Evolutionary conservation across 306 rosid genomes (phyloP), one percentile per base, ranked within the genome.

Genomic region (Erythrophleum fordii): DNA sequence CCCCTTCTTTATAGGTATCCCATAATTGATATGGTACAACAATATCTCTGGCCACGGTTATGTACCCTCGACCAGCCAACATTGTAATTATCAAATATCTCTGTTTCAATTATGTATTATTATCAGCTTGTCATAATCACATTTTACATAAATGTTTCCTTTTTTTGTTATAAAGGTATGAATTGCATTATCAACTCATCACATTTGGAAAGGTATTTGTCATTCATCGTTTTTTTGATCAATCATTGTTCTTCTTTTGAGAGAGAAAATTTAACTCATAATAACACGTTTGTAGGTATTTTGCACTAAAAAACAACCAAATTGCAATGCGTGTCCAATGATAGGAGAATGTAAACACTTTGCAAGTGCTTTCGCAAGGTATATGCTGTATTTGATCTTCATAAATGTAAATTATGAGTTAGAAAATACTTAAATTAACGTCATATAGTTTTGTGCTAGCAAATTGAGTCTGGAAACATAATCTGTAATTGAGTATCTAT

Each of bases 261-360:
- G 6, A 14, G 35, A 11, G 58, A 77, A 80, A 53, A 75, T 62
- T 8, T 23, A 64, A 55, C n/a, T 25, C 11, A 60, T 23, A 16
- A 28, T 52, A 51, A 37, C 45, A 46, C 9, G 37, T 26, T 62
- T 83, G 83, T 65, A 94, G 97, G 92, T 89, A 4, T 89, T 84
- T 75, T 94, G 98, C 83, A 86, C 90, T 10, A 91, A 92, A 82
- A 53, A 6, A 25, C 73, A 72, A 0, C 97, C 97, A 34, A 94
- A 88, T 78, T 94, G 98, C 81, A 81, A 82, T 42, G 79, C 90
- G 35, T 94, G 98, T 76, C 97, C 97, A 45, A 83, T 94, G 91
- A 91, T 26, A 26, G 66, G 26, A 25, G 83, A 79, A 3, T 94
- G 97, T 60, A 83, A 75, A 75, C 83, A 94, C 77, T 92, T 37